Evolutionary conservation across 225 moss, liverwort and hornwort genomes (phyloP).

Genomic region (Sphagnum tenellum): DNA sequence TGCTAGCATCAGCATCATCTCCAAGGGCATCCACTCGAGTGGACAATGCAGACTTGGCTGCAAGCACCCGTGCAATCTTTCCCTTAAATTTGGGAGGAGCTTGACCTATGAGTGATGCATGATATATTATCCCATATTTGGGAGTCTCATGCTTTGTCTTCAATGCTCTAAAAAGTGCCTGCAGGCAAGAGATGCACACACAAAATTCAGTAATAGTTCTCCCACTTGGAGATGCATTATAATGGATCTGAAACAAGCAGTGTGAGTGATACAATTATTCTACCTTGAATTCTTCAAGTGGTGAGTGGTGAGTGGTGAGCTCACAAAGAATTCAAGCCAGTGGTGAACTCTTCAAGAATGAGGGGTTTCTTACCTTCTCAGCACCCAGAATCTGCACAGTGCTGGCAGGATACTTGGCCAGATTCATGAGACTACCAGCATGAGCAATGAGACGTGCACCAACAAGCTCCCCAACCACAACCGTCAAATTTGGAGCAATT

Average conservation of each 20-base stretch:
- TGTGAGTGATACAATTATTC: too few species aligned
- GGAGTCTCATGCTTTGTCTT: conserved; percentile 98
- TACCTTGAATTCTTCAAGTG: too few species aligned
- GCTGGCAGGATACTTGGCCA: conserved; percentile 79
- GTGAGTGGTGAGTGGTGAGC: too few species aligned
- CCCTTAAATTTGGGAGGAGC: conserved; percentile 87
- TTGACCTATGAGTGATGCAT: conserved; percentile 82
- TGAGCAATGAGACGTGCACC: conserved; percentile 85
- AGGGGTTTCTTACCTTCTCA: conserved; percentile 35
- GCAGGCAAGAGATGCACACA: not conserved
- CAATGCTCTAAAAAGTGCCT: conserved; percentile 77
- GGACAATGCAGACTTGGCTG: conserved; percentile 72
- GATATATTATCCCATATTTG: conserved; percentile 89
- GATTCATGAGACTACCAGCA: conserved; percentile 70
- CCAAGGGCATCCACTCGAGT: conserved; percentile 78
- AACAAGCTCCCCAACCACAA: conserved; percentile 74
- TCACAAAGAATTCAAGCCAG: too few species aligned
- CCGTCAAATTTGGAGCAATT: conserved; percentile 79
- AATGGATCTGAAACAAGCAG: too few species aligned
- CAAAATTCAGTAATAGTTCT: too few species aligned
- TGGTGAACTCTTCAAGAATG: too few species aligned
- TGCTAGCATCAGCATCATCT: conserved; percentile 48
- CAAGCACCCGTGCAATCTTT: conserved; percentile 83
- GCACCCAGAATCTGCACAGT: conserved; percentile 93
- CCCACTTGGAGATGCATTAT: too few species aligned